Percentiles rank a stretch among this genome's conserved stretches.
These are phyloP conservation scores for Lunasporangiospora selenospora DNA, from an alignment of 192 early-diverging fungal genomes.

Conservation along the genomic window DNA sequence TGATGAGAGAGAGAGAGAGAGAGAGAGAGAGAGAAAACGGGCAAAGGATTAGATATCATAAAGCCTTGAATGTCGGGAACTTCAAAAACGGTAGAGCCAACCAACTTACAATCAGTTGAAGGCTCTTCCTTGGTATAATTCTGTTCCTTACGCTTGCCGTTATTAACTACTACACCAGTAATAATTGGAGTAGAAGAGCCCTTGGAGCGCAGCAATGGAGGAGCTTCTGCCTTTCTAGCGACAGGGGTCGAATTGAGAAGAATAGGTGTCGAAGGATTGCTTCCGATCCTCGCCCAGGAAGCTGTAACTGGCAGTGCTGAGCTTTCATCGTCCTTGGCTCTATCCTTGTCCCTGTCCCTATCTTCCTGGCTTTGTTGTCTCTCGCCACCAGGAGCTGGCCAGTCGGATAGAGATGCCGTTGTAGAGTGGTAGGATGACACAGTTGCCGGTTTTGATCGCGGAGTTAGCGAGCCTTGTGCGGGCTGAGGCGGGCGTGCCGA, in stretches of 20 bases:
- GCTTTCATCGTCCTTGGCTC: conserved; percentile 43
- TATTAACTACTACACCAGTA: conserved; percentile 48
- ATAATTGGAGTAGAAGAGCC: conserved; percentile 43
- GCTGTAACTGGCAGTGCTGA: conserved; percentile 66
- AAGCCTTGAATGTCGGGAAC: too few relatives aligned
- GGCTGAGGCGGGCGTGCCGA: conserved; percentile 27
- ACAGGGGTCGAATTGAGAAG: conserved; percentile 14
- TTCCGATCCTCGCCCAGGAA: conserved; percentile 61
- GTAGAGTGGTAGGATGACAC: conserved; percentile 20
- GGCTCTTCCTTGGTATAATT: conserved; percentile 17
- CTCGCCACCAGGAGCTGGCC: conserved; percentile 34
- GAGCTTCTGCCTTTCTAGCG: conserved; percentile 4
- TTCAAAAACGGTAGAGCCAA: background rate
- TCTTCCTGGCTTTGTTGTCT: conserved; percentile 4
- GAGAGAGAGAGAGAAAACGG: too few relatives aligned
- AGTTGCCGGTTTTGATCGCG: conserved; percentile 25
- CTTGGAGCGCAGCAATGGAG: conserved; percentile 27
- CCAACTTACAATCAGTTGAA: conserved; percentile 9
- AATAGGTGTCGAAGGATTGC: conserved; percentile 42
- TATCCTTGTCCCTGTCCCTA: conserved; percentile 25
- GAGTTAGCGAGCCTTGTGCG: conserved; percentile 20
- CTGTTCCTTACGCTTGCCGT: conserved; percentile 33
- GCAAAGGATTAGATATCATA: too few relatives aligned
- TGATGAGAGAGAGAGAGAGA: background rate
- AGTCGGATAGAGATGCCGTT: conserved; percentile 25